Percentiles rank a stretch among this genome's conserved stretches.
Conservation (phyloP, 2,329 filamentous ascomycete species). For the Didymella pomorum region DNA sequence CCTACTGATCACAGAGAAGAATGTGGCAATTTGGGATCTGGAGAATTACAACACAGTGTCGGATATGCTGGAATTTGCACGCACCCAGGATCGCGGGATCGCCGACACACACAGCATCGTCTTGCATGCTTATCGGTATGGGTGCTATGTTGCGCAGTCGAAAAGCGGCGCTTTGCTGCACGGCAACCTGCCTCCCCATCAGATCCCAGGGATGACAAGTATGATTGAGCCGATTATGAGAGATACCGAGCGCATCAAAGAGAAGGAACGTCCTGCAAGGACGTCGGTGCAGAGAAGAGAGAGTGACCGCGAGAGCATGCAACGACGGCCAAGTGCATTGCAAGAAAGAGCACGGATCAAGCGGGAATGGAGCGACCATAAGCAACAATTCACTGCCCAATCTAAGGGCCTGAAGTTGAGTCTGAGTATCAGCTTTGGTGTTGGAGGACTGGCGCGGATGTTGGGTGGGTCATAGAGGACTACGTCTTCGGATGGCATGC, state of each 20-base stretch:
- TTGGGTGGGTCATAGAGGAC: slow-evolving; percentile 23
- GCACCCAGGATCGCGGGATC: slow-evolving; percentile 27
- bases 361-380: slow-evolving; percentile 40
- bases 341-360: slow-evolving; percentile 35
- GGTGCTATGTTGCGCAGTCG: slow-evolving; percentile 38
- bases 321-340: slow-evolving; percentile 25
- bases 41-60: slow-evolving; percentile 32
- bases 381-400: slow-evolving; percentile 36
- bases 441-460: slow-evolving; percentile 35
- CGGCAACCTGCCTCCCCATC: slow-evolving; percentile 41
- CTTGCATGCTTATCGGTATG: slow-evolving; percentile 45
- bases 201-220: slow-evolving; percentile 25
- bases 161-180: slow-evolving; percentile 34
- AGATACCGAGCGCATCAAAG: slow-evolving; percentile 29
- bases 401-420: slow-evolving; percentile 41
- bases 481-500: no score
- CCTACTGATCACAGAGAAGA: slow-evolving; percentile 41
- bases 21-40: slow-evolving; percentile 43
- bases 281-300: slow-evolving; percentile 6
- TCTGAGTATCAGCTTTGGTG: slow-evolving; percentile 40
- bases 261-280: slow-evolving; percentile 24
- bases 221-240: slow-evolving; percentile 32
- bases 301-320: slow-evolving; percentile 12
- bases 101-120: slow-evolving; percentile 31
- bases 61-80: slow-evolving; percentile 32